Evolutionary conservation across 2,329 filamentous ascomycete genomes (phyloP), one percentile per base, ranked within the genome.

Genomic region (Aspergillus candidus): DNA sequence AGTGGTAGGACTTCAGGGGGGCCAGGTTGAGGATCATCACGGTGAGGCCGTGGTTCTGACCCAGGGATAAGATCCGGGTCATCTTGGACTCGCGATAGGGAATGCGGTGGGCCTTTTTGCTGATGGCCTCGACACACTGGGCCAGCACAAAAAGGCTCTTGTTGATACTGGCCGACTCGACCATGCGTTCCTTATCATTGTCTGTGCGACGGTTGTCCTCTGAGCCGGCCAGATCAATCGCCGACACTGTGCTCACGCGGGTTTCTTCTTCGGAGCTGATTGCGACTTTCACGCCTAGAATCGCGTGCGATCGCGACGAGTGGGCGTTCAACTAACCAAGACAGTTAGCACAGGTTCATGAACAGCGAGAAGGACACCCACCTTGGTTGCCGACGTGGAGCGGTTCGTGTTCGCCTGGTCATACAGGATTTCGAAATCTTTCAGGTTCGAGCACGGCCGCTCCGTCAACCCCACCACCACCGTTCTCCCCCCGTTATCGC

Each of bases 81-180:
- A 97, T 96, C 73, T 97, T 96, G 42, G 86, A 93, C 63, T 96
- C 91, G 44, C 91, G 79, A 65, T 94, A 97, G 0, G 93, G 91
- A 58, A 97, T 91, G 30, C 91, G 80, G 56, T 68, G 65, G 48
- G 82, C 78, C 58, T 83, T 83, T 62, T 80, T 81, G 59, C 85
- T 86, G 61, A 97, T 97, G 44, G 91, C 91, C 62, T 97, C 91
- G 41, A 97, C 91, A 58, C 91, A 97, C 64, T 95, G 89, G 35
- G 88, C 91, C 38, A 97, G 72, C 13, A 96, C 90, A 59, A 97
- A 97, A 6, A 97, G 75, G 51, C 88, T 94, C 72, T 96, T 97
- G 76, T 97, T 97, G 73, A 97, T 97, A 59, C 88, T 91, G 0
- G 91, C 89, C 32, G 89, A 95, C 67, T 97, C 91, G n/a, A 95